Base-by-base conservation (phyloP, 225 moss, liverwort and hornwort genomes). In the Marchantia polymorpha region DNA sequence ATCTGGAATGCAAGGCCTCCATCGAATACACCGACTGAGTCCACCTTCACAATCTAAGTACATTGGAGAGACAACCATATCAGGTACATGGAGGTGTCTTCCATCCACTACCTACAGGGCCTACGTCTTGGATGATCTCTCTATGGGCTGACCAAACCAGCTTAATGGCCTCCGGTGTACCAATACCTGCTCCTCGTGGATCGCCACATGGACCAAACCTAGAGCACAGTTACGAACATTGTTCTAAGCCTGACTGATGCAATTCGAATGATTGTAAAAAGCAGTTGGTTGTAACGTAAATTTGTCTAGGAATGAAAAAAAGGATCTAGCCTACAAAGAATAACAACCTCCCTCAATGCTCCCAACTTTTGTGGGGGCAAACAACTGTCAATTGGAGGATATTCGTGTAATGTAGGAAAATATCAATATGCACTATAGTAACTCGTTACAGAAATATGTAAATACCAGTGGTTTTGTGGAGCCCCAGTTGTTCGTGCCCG, bases 191-290 rank as follows among this genome's bases (percentile, higher is more conserved):
- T 72, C 93, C 99, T 74, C 99, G 88, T 63, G 99, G 99, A 69
- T 99, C 99, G 76, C 99, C 99, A 81, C 93, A 95, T 77, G 99
- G 99, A 67, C 99, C 99, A 81, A 99, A 99, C 97, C 97, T 99
- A 19, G 69, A 67, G 46, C 19, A 61, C 61, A 61, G 7, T 20
- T 55, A 20, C 63, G 51, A 63, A 11, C 14, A 26, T 30, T 10
- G 39, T 30, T 22, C 0, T 30, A 61, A 20, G 12, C 46, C 61
- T 61, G 22, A 16, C 60, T 17, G 60, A 22, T 20, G 22, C 12
- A 51, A 29, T n/a, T 31, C 63, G 14, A 61, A 51, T 61, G 61
- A 23, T 23, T 6, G 9, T 61, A 7, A 22, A 19, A 22, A 17
- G 9, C 17, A 61, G 2, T 23, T 17, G 9, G 10, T n/a, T 22